Evolutionary conservation across 2,329 filamentous ascomycete species (phyloP), one percentile per base, ranked within the genome.

Genomic region (Exophiala sp.): DNA sequence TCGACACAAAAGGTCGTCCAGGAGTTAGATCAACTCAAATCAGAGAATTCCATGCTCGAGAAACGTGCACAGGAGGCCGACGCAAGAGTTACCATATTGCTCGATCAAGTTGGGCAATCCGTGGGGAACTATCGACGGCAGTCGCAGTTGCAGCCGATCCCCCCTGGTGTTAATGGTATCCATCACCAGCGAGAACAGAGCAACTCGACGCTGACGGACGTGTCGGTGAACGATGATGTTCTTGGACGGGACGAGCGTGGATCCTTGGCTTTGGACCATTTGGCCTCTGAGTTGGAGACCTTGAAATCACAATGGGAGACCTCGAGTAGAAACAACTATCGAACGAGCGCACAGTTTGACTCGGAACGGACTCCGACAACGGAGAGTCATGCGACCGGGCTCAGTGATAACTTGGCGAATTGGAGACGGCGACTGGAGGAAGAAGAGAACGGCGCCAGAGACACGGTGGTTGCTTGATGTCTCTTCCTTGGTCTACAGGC

Each of bases 81-180:
- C 71, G 83, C 87, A 58, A 95, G 95, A 64, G 93, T 98, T 18
- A 88, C 87, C 24, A 79, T 95, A 63, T 81, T 98, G 43, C 81
- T 98, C 10, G 89, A 97, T 66, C 91, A 97, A 65, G 90, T 98
- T 30, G 91, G 95, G 68, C 82, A 83, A 34, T 95, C 88, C 2
- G 93, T 98, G 13, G 90, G 93, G 69, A 95, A 87, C 66, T 97
- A 97, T 68, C 86, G 93, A 48, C 86, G 93, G 34, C 88, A 81
- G 60, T 80, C 79, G 3, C 73, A 80, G 57, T 65, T 68, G 56
- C 53, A 63, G 42, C 62, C 69, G 64, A 58, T 62, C 19, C 40
- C 56, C 2, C 44, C 50, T 39, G 48, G 51, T 11, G 43, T 57
- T 27, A 58, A 52, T 32, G 53, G 53, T 10, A 35, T 55, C n/a